Base-by-base conservation (phyloP, 768 basidiomycete species). In the Crepidotus variabilis region DNA sequence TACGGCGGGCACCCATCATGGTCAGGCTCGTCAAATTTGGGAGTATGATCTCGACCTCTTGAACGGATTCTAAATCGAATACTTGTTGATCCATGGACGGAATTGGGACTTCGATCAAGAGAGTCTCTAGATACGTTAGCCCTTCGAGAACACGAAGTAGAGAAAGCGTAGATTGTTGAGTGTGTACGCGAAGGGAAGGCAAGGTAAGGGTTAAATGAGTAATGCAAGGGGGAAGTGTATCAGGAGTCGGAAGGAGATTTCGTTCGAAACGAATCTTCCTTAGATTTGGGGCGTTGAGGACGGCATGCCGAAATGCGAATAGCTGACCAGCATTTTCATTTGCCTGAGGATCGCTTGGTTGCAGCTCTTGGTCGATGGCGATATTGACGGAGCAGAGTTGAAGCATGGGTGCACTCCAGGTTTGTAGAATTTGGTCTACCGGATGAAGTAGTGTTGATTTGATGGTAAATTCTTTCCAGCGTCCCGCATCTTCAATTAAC, bases 391-490 rank as follows among this genome's bases (percentile, higher is more conserved):
- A 28, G 35, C 56, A 67, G 50, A 86, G 64, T 24, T 72, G 61
- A 11, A 76, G 75, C 34, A 74, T 64, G 10, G 71, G 60, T 32
- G 60, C 56, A 47, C 58, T 67, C 63, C 78, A 80, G 10, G 66
- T 61, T 22, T 65, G 60, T 22, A 84, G 56, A 46, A 82, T 61
- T 50, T 65, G 62, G 59, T 77, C 75, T 23, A 75, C 70, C 46
- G 77, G 74, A 14, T 58, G 57, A n/a, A 75, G 56, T 39, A 71
- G 65, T 7, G 64, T 63, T 9, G 79, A 72, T 24, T 70, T 71
- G 53, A 86, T 61, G 24, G 59, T 69, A 39, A 85, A 61, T 24
- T 65, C 72, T 56, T 64, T 67, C 85, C 81, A 85, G 47, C 78
- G 76, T 8, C 65, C 48, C 6, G 70, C 65, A 50, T 69, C 75